phyloP scores from a whole-genome alignment of 306 rosid genomes.

The Pachyrhizus erosus region DNA sequence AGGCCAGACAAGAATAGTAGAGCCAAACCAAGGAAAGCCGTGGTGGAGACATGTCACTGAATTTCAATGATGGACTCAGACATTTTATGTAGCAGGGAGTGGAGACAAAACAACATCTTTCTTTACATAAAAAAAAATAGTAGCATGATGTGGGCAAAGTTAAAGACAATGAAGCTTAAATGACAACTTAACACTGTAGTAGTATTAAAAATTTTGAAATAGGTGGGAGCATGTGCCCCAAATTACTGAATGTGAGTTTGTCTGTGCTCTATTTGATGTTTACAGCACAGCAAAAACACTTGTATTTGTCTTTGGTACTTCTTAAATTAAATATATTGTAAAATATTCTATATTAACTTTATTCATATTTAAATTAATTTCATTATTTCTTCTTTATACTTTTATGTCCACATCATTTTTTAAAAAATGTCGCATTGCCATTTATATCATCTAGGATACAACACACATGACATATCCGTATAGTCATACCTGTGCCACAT shows the following conservation, averaged over 20 bases:
- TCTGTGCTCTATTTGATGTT: neutral
- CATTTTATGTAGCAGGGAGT: no score
- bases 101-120: no score
- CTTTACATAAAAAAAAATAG: no score
- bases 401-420: neutral
- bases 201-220: neutral
- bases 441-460: neutral
- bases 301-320: neutral
- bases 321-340: constrained; percentile 1
- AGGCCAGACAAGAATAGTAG: no score
- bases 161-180: neutral
- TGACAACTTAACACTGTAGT: neutral
- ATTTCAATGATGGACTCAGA: no score
- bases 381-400: neutral
- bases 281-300: neutral
- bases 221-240: neutral
- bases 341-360: neutral
- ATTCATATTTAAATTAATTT: neutral
- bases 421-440: neutral
- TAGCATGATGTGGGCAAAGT: no score
- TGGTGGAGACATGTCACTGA: no score
- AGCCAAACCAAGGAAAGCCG: no score
- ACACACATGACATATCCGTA: neutral
- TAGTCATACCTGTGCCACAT: neutral
- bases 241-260: neutral